A percentile compares a stretch with the other conserved stretches of the same genome.
These are phyloP conservation scores for Gossypium stocksii DNA, from an alignment of 345 rosid species.

Conservation along the genomic window DNA sequence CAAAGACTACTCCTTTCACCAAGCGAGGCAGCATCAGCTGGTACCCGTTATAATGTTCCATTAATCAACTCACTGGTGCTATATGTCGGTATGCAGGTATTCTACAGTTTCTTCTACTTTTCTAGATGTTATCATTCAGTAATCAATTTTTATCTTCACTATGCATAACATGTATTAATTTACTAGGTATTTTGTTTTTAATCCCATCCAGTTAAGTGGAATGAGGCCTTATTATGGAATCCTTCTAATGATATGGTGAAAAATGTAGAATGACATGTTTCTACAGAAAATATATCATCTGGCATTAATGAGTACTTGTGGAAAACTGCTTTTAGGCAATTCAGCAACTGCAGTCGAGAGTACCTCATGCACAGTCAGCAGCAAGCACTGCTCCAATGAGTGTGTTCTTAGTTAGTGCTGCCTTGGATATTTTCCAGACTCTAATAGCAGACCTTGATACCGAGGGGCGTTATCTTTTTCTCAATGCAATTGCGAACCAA, in stretches of 20 bases:
- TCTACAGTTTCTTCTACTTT: neutral
- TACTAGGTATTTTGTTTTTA: neutral
- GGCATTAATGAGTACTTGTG: neutral
- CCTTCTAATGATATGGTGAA: neutral
- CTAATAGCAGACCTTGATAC: slow-evolving; percentile 80
- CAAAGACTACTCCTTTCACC: slow-evolving; percentile 72
- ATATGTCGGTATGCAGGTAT: slow-evolving; percentile 98
- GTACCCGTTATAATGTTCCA: slow-evolving; percentile 83
- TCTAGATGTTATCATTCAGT: neutral
- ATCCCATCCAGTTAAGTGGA: neutral
- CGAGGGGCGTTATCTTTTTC: slow-evolving; percentile 94
- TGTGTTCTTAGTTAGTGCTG: slow-evolving; percentile 57
- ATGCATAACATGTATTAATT: neutral
- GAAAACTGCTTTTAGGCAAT: slow-evolving; percentile 45
- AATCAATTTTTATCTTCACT: neutral
- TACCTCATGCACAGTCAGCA: slow-evolving; percentile 57
- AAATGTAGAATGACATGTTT: neutral
- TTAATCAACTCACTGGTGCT: slow-evolving; percentile 95
- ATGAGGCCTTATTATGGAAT: neutral
- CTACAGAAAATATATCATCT: neutral
- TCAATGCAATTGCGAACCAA: slow-evolving; percentile 93
- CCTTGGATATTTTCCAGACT: slow-evolving; percentile 80
- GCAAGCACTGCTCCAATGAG: slow-evolving; percentile 43
- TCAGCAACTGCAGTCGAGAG: slow-evolving; percentile 71
- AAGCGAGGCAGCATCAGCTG: slow-evolving; percentile 75